Conservation (phyloP, 106 monocot species). For the Allium fistulosum region DNA sequence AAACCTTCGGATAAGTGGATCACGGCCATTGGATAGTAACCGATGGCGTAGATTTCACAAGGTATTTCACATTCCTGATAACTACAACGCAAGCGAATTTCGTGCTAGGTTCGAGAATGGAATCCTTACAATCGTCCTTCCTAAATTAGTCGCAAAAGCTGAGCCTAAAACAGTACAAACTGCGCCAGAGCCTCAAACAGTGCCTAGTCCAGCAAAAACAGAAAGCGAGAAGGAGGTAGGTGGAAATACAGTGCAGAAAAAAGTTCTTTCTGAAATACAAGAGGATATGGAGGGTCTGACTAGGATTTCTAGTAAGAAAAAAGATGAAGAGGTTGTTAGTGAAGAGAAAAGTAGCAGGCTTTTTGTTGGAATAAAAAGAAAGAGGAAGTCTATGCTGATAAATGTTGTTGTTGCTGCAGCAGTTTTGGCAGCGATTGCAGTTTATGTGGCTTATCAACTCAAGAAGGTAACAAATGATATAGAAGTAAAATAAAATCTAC, state of each 20-base stretch:
- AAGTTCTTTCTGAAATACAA: background rate
- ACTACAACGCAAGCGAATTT: conserved; percentile 8
- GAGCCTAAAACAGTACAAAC: background rate
- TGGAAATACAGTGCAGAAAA: too few relatives aligned
- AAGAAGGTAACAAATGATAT: background rate
- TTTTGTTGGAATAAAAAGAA: background rate
- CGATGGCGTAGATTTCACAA: conserved; percentile 14
- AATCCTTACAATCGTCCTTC: conserved; percentile 1
- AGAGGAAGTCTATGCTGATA: background rate
- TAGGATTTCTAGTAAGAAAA: background rate
- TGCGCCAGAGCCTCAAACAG: background rate
- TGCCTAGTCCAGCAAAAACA: background rate
- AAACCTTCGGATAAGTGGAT: conserved; percentile 7
- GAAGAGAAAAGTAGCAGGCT: background rate
- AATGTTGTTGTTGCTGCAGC: background rate
- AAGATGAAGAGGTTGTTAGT: background rate
- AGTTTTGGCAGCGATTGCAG: background rate
- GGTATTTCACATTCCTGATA: conserved; percentile 10
- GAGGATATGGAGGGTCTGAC: too few relatives aligned
- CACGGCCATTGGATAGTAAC: conserved; percentile 8
- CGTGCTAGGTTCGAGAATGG: conserved; percentile 15
- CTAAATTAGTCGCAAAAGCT: background rate
- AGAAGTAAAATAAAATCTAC: background rate
- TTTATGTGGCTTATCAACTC: conserved; percentile 2
- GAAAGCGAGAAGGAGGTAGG: background rate